phyloP scores from a whole-genome alignment of 257 asterid genomes.

The Nyctanthes arbortristis region DNA sequence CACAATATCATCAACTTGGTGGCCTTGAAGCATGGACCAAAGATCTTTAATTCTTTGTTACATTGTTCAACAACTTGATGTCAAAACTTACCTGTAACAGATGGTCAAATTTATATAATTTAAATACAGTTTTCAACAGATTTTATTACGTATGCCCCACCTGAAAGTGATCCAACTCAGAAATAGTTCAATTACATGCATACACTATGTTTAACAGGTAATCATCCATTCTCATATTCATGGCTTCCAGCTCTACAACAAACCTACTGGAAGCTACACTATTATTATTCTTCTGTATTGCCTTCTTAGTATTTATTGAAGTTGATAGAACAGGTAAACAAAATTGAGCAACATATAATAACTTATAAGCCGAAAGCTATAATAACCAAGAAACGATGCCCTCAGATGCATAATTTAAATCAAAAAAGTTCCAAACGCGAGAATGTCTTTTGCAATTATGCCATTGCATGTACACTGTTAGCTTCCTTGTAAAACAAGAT shows the following conservation, averaged over 20 bases:
- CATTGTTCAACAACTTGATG: not conserved
- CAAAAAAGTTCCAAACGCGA: constrained; percentile 6
- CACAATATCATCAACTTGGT: not conserved
- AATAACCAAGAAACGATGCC: constrained; percentile 13
- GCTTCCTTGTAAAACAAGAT: constrained; percentile 6
- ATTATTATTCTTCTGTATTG: too few species aligned
- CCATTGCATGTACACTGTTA: not conserved
- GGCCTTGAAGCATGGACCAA: not conserved
- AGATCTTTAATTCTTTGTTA: not conserved
- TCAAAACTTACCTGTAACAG: not conserved
- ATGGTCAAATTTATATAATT: not conserved
- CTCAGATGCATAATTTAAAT: constrained; percentile 1
- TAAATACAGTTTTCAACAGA: not conserved
- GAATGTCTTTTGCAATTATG: constrained; percentile 3
- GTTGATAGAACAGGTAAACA: not conserved
- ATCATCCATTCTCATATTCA: not conserved
- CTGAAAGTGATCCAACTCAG: not conserved
- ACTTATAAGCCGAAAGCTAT: constrained; percentile 9
- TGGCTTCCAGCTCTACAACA: not conserved
- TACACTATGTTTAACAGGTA: not conserved
- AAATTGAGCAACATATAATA: constrained; percentile 1
- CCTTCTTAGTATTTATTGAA: too few species aligned
- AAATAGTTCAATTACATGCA: not conserved
- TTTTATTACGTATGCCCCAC: not conserved
- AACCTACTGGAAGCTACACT: not conserved